Percentiles rank a stretch among this genome's conserved stretches.
These are phyloP conservation scores for Ceriops tagal DNA, from an alignment of 345 rosid species.

Conservation along the genomic window DNA sequence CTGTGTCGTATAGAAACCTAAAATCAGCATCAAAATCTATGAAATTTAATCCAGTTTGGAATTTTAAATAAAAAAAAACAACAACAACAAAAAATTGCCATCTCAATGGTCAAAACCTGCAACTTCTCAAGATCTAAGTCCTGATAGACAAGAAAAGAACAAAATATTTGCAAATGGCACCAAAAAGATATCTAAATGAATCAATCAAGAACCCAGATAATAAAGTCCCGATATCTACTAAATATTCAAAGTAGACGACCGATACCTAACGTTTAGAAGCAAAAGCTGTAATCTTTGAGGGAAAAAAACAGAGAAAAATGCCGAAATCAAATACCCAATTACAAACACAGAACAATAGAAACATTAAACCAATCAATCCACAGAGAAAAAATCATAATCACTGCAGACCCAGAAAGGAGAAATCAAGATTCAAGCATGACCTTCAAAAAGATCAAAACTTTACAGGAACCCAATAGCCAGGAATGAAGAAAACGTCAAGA, in stretches of 20 bases:
- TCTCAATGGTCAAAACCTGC: slow-evolving; percentile 5
- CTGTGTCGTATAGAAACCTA: neutral
- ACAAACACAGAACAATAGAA: neutral
- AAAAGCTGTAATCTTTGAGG: neutral
- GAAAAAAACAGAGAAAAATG: neutral
- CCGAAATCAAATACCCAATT: slow-evolving; percentile 1
- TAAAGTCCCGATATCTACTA: neutral
- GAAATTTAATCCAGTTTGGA: neutral
- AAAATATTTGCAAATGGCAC: neutral
- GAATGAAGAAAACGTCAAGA: neutral
- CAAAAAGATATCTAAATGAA: neutral
- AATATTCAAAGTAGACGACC: neutral
- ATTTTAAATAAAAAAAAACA: neutral
- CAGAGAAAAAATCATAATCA: neutral
- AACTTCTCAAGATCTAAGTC: neutral
- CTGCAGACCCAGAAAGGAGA: neutral
- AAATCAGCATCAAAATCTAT: slow-evolving; percentile 5
- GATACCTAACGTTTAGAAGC: neutral
- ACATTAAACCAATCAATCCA: neutral
- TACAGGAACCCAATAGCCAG: neutral
- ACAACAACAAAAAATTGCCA: neutral
- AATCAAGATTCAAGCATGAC: neutral
- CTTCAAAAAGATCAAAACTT: neutral
- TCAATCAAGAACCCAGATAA: slow-evolving; percentile 1
- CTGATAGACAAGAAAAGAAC: neutral